Evolutionary conservation across 352 stramenopile species (phyloP).

Genomic region (Globisporangium megalacanthum): DNA sequence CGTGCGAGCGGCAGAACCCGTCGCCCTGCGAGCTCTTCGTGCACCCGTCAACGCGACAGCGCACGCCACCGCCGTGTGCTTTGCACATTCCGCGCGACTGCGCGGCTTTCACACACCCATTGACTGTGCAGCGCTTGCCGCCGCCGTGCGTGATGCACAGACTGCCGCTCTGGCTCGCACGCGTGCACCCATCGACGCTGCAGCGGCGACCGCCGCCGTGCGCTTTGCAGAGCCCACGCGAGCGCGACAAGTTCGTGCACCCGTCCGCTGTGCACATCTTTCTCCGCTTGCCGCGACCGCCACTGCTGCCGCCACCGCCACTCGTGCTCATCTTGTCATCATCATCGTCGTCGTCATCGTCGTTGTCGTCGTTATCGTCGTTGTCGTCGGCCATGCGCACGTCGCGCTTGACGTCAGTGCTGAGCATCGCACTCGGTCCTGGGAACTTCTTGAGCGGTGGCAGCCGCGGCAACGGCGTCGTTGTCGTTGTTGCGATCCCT

Average conservation of each 20-base stretch:
- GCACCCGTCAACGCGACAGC: conserved; percentile 80
- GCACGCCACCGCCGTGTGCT: conserved; percentile 71
- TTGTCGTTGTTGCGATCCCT: background rate
- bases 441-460: conserved; percentile 12
- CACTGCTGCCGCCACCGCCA: conserved; percentile 13
- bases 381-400: conserved; percentile 9
- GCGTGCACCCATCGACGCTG: conserved; percentile 74
- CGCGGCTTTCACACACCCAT: conserved; percentile 71
- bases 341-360: conserved; percentile 17
- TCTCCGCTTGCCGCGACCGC: conserved; percentile 55
- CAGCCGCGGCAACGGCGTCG: background rate
- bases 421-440: conserved; percentile 4
- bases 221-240: conserved; percentile 70
- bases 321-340: conserved; percentile 17
- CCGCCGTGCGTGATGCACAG: conserved; percentile 81
- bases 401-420: conserved; percentile 7
- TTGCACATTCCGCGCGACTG: conserved; percentile 84
- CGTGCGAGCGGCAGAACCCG: conserved; percentile 78
- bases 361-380: conserved; percentile 8
- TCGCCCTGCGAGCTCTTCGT: conserved; percentile 78
- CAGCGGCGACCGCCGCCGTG: conserved; percentile 70
- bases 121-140: conserved; percentile 78
- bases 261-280: conserved; percentile 80
- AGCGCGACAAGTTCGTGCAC: conserved; percentile 73
- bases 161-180: conserved; percentile 73